Base-by-base conservation (phyloP, 2,329 filamentous ascomycete genomes). In the Sordariomycetes sp. region DNA sequence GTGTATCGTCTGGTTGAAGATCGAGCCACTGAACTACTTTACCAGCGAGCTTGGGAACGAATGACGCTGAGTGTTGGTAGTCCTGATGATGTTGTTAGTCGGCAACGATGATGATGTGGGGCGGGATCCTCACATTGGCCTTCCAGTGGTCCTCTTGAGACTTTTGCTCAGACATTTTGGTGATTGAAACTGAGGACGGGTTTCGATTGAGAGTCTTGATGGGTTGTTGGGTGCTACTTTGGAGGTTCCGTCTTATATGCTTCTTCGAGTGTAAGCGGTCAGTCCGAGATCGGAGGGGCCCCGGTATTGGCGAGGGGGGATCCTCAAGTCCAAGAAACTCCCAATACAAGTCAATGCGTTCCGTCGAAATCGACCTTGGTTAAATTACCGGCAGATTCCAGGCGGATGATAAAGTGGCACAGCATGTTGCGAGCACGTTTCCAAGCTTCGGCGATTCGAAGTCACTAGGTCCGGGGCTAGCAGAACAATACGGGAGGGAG, bases 11-110 rank as follows among this genome's bases (percentile, higher is more conserved):
- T 19, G 66, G 61, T 37, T 74, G 63, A 1, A 75, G 63, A 42
- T 77, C 66, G 0, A 82, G 59, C 66, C 73, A 79, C 30, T 61
- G 51, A 9, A 78, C 46, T 5, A 81, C 62, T 39, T 74, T 78
- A 12, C 61, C 64, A 1, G 75, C 68, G 8, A 81, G 58, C 46
- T 75, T 72, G 4, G 77, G 75, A 8, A 81, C 76, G 45, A 81
- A 82, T 0, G 72, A 69, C 7, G 76, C 77, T 3, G 75, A 68
- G 38, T 69, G 59, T 39, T 75, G 69, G 47, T 81, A 82, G 21
- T 66, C 67, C 70, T 76, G 39, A 8, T 8, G 21, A 48, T 41
- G 48, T 44, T 45, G 38, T 42, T 20, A 16, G 33, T 21, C 20
- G 16, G 4, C 16, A 18, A n/a, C n/a, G n/a, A n/a, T n/a, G n/a